phyloP scores from a whole-genome alignment of 1,139 yeast species.

The Yamadazyma kanchanaburiensis region DNA sequence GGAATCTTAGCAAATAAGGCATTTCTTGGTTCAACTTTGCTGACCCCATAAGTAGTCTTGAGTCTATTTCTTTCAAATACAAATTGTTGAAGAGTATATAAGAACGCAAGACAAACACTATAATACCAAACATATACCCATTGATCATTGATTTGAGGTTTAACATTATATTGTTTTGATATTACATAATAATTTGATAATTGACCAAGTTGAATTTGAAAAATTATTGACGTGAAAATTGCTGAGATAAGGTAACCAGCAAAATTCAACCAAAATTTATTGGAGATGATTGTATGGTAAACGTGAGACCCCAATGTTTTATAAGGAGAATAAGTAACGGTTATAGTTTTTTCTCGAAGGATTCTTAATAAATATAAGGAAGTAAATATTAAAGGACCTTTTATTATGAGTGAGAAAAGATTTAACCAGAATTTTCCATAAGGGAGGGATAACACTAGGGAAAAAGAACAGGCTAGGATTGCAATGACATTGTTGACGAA shows the following conservation, averaged over 20 bases:
- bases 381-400: slow-evolving; percentile 30
- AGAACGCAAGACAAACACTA: slow-evolving; percentile 33
- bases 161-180: slow-evolving; percentile 47
- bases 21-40: slow-evolving; percentile 38
- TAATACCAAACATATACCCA: slow-evolving; percentile 52
- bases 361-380: slow-evolving; percentile 38
- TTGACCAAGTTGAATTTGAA: slow-evolving; percentile 26
- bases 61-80: slow-evolving; percentile 61
- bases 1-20: slow-evolving; percentile 31
- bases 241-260: slow-evolving; percentile 40
- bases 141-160: slow-evolving; percentile 60
- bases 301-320: slow-evolving; percentile 50
- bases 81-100: slow-evolving; percentile 54
- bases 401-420: slow-evolving; percentile 20
- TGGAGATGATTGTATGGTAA: slow-evolving; percentile 42
- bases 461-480: slow-evolving; percentile 23
- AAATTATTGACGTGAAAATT: slow-evolving; percentile 24
- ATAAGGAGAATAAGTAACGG: slow-evolving; percentile 48
- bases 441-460: slow-evolving; percentile 25
- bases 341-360: slow-evolving; percentile 47
- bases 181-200: slow-evolving; percentile 28
- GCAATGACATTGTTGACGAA: slow-evolving; percentile 32
- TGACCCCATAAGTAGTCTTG: slow-evolving; percentile 44
- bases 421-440: slow-evolving; percentile 31
- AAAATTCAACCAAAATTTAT: slow-evolving; percentile 32